Conservation (phyloP, 352 stramenopile species). For the Thalassiosira oceanica region DNA sequence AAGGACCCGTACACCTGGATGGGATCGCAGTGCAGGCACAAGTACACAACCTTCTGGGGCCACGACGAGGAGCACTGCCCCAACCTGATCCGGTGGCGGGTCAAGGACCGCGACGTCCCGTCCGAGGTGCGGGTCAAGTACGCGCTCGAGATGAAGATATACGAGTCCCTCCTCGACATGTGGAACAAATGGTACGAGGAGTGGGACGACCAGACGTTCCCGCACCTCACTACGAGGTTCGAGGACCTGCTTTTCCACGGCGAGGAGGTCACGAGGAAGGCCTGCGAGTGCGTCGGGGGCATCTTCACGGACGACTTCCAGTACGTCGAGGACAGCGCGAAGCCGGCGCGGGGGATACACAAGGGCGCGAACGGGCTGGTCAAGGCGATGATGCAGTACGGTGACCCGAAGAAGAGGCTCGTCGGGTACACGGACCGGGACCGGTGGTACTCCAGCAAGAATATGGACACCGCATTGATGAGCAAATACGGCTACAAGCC, state of each 20-base stretch:
- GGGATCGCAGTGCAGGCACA: slow-evolving; percentile 41
- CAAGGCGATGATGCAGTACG: slow-evolving; percentile 62
- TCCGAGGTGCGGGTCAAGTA: slow-evolving; percentile 28
- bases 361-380: slow-evolving; percentile 57
- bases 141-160: slow-evolving; percentile 16
- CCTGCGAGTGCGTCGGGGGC: slow-evolving; percentile 71
- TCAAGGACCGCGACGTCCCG: slow-evolving; percentile 3
- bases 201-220: slow-evolving; percentile 61
- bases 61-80: slow-evolving; percentile 44
- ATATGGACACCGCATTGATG: slow-evolving; percentile 57
- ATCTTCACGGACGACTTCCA: slow-evolving; percentile 15
- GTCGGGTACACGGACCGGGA: slow-evolving; percentile 39
- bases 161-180: slow-evolving; percentile 57
- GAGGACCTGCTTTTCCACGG: slow-evolving; percentile 80
- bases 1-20: slow-evolving; percentile 60
- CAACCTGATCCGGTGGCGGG: slow-evolving; percentile 34
- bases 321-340: slow-evolving; percentile 66
- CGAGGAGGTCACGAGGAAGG: slow-evolving; percentile 49
- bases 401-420: slow-evolving; percentile 38
- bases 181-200: slow-evolving; percentile 76
- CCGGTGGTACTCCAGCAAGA: slow-evolving; percentile 41
- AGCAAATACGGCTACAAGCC: slow-evolving; percentile 55
- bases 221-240: slow-evolving; percentile 69
- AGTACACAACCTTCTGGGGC: slow-evolving; percentile 40
- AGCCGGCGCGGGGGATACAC: slow-evolving; percentile 43